Base-by-base conservation (phyloP, 345 rosid species). In the Anastatica hierochuntica region DNA sequence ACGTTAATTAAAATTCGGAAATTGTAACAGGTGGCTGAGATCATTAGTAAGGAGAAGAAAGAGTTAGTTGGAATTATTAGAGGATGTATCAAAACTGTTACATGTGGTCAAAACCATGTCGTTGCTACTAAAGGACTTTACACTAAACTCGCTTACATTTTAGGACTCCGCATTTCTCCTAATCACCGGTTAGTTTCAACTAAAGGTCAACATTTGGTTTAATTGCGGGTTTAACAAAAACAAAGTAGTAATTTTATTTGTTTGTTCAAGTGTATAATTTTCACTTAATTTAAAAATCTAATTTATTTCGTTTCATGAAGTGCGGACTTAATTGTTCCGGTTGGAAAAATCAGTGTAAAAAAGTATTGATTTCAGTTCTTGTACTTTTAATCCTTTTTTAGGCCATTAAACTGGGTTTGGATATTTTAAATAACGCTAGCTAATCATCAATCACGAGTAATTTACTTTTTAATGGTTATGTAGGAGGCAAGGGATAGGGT, bases 111-210 rank as follows among this genome's bases (percentile, higher is more conserved):
- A 53, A 54, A 38, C 43, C 56, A 55, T 15, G 10, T 38, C 47
- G 48, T 51, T 10, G 16, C 16, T 5, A 30, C 14, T 1, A 62
- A 58, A 30, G 60, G 65, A 4, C 42, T 66, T 45, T 83, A 72
- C 79, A 78, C 98, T 48, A 82, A 92, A 75, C 71, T 78, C 33
- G 98, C 95, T 43, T 84, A 90, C 64, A 75, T 92, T 36, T 47
- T 92, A 45, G 96, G 98, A 60, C 96, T 88, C 1, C 87, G 98
- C 2, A 88, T 92, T 67, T 88, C 96, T 37, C 89, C 96, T 59
- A 62, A 79, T 34, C 86, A 79, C 84, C 63, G 96, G 98, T 83
- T 43, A 44, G 18, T 43, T 26, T 2, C n/a, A n/a, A n/a, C n/a
- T n/a, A n/a, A n/a, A n/a, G n/a, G n/a, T n/a, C n/a, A n/a, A n/a